Evolutionary conservation across 139 green algal genomes (phyloP).

Genomic region (Asterochloris erici): DNA sequence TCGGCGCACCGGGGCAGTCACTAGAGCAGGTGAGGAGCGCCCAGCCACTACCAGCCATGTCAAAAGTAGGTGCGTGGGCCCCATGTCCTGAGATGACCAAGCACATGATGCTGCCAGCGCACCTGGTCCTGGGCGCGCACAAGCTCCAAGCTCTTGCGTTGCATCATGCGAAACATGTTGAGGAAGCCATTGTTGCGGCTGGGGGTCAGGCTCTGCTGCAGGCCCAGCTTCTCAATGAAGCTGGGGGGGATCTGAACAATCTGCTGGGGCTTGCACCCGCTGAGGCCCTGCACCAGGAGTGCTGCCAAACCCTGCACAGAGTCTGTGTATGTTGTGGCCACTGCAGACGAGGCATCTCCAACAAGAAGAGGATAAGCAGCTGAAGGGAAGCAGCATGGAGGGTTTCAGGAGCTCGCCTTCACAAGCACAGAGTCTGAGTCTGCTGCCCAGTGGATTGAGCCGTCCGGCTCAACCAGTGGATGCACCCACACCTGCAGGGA

Average conservation of each 20-base stretch:
- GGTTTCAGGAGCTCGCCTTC: constrained; percentile 54
- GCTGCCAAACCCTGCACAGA: constrained; percentile 73
- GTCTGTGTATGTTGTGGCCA: neutral
- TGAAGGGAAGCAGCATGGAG: neutral
- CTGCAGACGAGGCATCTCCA: neutral
- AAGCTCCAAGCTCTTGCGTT: constrained; percentile 70
- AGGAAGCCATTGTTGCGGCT: constrained; percentile 98
- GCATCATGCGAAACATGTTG: constrained; percentile 95
- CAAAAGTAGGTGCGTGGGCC: neutral
- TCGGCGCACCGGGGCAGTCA: too few relatives aligned
- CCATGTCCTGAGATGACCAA: neutral
- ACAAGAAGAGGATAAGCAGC: neutral
- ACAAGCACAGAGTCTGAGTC: constrained; percentile 97
- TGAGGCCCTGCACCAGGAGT: constrained; percentile 89
- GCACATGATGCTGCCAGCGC: neutral
- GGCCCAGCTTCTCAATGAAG: constrained; percentile 90
- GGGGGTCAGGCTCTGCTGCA: constrained; percentile 94
- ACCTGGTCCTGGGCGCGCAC: constrained; percentile 1
- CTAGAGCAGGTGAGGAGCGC: too few relatives aligned
- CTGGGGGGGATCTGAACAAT: constrained; percentile 51
- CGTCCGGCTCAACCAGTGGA: constrained; percentile 62
- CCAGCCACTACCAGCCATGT: too few relatives aligned
- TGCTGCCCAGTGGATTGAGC: constrained; percentile 83
- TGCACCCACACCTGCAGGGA: constrained; percentile 92
- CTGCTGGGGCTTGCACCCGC: constrained; percentile 69